phyloP scores from a whole-genome alignment of 1,139 yeast genomes.

The Pichia sp. region DNA sequence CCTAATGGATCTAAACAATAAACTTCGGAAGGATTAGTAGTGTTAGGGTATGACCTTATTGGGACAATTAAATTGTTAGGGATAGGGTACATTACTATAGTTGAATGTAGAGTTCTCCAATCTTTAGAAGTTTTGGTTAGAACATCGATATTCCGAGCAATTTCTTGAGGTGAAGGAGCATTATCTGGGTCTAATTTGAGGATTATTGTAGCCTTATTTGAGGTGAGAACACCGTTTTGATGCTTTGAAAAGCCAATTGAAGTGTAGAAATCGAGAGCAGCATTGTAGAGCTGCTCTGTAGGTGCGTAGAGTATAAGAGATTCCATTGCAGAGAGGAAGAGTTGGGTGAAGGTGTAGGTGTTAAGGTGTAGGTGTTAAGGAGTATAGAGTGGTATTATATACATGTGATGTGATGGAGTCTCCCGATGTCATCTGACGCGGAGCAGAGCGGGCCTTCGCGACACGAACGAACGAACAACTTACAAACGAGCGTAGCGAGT shows the following conservation, averaged over 20 bases:
- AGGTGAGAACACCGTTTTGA: neutral
- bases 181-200: slow-evolving; percentile 26
- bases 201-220: slow-evolving; percentile 29
- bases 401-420: neutral
- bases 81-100: slow-evolving; percentile 31
- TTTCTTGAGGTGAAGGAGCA: slow-evolving; percentile 29
- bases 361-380: neutral
- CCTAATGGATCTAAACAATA: slow-evolving; percentile 67
- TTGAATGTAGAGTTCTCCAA: slow-evolving; percentile 44
- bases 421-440: too few relatives aligned
- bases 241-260: neutral
- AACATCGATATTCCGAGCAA: slow-evolving; percentile 25
- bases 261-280: slow-evolving; percentile 42
- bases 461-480: neutral
- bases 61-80: slow-evolving; percentile 22
- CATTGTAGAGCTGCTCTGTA: slow-evolving; percentile 29
- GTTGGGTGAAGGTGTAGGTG: too few relatives aligned
- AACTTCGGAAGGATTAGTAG: slow-evolving; percentile 57
- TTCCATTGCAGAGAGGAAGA: slow-evolving; percentile 42
- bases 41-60: slow-evolving; percentile 47
- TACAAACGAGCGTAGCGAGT: neutral
- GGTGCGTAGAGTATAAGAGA: slow-evolving; percentile 40
- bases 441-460: neutral
- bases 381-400: neutral
- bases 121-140: slow-evolving; percentile 33